Base-by-base conservation (phyloP, 2,329 filamentous ascomycete genomes). In the Arthroderma sp. region DNA sequence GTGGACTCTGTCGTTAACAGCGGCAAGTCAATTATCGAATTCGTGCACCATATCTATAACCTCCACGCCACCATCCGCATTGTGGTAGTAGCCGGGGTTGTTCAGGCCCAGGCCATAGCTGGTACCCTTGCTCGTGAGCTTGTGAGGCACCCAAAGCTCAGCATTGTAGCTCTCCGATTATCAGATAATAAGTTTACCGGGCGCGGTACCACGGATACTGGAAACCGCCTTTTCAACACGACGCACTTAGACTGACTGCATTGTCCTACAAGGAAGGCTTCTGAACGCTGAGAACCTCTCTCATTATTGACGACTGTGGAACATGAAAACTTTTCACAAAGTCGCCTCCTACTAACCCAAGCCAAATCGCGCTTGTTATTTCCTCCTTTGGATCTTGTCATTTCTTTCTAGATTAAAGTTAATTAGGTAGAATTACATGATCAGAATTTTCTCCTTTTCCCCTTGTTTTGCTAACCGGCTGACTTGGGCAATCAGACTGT, bases 1-100 rank as follows among this genome's bases (percentile, higher is more conserved):
- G 74, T 80, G 1, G 78, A 80, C 53, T 76, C 72, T 0, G 75
- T 80, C 1, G 58, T 80, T n/a, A 78, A 81, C 49, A 76, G 53
- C 29, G 75, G 77, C 4, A 66, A 65, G 42, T 67, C 71, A 0
- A 53, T 77, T 4, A 46, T 68, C 1, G 54, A 70, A 1, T 78
- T 76, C 50, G 59, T 76, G 10, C 30, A 63, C 28, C 66, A 61
- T 15, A 59, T 80, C n/a, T 67, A 70, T 4, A 49, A 45, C 0
- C 40, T 73, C 0, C 27, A 67, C 45, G 29, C 54, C 0, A 50
- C 47, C 3, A 56, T 74, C 33, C 61, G 59, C n/a, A 70, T 81
- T 38, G 61, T 78, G 1, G 61, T 78, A 0, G 64, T 79, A 29
- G 68, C 74, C 4, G 72, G 72, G 0, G 74, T 80, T 4, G 65